phyloP scores from a whole-genome alignment of 371 early-diverging fungal genomes.

The Mortierella sp. region DNA sequence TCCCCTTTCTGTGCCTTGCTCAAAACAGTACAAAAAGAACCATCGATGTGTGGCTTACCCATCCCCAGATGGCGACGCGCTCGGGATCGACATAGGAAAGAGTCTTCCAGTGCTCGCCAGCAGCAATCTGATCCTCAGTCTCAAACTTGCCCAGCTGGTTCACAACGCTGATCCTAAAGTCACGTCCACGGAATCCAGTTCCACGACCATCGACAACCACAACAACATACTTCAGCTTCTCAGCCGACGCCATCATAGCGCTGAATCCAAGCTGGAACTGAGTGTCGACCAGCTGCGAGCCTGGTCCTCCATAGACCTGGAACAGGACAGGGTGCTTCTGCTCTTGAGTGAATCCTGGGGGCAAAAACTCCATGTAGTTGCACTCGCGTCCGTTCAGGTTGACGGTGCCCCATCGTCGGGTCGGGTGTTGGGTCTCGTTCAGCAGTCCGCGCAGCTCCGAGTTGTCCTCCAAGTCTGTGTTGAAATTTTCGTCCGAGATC shows the following conservation, averaged over 20 bases:
- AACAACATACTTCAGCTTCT: slow-evolving; percentile 74
- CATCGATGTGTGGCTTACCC: slow-evolving; percentile 75
- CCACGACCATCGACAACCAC: slow-evolving; percentile 92
- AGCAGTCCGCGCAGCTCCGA: slow-evolving; percentile 59
- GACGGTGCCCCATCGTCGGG: slow-evolving; percentile 60
- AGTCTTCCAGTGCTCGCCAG: slow-evolving; percentile 78
- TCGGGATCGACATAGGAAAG: slow-evolving; percentile 83
- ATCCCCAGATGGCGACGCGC: slow-evolving; percentile 97
- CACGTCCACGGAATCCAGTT: slow-evolving; percentile 89
- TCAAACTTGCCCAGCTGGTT: slow-evolving; percentile 87
- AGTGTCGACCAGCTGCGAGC: slow-evolving; percentile 86
- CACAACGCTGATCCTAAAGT: slow-evolving; percentile 82
- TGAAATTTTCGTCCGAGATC: slow-evolving; percentile 64
- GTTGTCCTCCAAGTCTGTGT: slow-evolving; percentile 71
- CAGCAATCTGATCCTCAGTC: slow-evolving; percentile 88
- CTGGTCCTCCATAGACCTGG: slow-evolving; percentile 94
- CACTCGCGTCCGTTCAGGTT: slow-evolving; percentile 67
- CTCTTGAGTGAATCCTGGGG: slow-evolving; percentile 84
- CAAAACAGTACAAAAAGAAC: too few species aligned
- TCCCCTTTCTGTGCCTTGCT: too few species aligned
- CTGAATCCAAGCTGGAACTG: slow-evolving; percentile 82
- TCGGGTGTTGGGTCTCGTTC: slow-evolving; percentile 70
- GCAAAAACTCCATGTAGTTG: slow-evolving; percentile 87
- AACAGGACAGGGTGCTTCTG: slow-evolving; percentile 90
- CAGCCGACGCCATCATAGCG: slow-evolving; percentile 71